phyloP scores from a whole-genome alignment of 2,329 filamentous ascomycete species.

The Knoxdaviesia capensis region DNA sequence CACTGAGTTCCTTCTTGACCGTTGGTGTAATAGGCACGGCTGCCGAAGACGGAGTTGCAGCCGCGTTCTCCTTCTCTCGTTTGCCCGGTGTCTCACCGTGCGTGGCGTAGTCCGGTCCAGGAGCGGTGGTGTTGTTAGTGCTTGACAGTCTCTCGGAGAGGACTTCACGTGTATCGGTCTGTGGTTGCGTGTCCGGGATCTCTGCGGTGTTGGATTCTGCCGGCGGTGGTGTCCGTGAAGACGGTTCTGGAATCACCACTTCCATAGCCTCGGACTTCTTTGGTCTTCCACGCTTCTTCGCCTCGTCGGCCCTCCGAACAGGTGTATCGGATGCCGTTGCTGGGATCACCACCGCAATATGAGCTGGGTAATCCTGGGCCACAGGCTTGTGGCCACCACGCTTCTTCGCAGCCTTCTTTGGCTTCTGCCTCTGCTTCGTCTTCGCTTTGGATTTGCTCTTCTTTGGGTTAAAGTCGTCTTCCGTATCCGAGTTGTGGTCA shows the following conservation, averaged over 20 bases:
- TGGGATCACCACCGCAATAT: too few species aligned
- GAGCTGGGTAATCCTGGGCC: not conserved
- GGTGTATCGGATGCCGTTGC: too few species aligned
- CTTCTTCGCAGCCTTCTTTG: constrained; percentile 6
- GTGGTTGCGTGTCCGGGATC: too few species aligned
- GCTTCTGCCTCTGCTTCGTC: constrained; percentile 6
- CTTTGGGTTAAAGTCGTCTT: constrained; percentile 1
- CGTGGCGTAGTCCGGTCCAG: not conserved
- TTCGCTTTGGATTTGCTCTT: not conserved
- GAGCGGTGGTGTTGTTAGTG: too few species aligned
- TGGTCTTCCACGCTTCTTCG: too few species aligned
- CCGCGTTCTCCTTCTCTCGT: not conserved
- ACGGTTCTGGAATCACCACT: not conserved
- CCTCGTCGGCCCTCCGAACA: too few species aligned
- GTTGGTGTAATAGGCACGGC: too few species aligned
- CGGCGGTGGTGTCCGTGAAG: too few species aligned
- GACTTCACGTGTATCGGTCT: too few species aligned
- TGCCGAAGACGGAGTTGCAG: not conserved
- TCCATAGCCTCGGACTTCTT: not conserved
- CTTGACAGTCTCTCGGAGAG: too few species aligned
- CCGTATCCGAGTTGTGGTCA: not conserved
- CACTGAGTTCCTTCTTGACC: not conserved
- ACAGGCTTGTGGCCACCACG: not conserved
- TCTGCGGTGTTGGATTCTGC: too few species aligned
- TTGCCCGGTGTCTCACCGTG: constrained; percentile 2